Conservation (phyloP, 78 protist genomes). For the Dictyostelium firmibasis region DNA sequence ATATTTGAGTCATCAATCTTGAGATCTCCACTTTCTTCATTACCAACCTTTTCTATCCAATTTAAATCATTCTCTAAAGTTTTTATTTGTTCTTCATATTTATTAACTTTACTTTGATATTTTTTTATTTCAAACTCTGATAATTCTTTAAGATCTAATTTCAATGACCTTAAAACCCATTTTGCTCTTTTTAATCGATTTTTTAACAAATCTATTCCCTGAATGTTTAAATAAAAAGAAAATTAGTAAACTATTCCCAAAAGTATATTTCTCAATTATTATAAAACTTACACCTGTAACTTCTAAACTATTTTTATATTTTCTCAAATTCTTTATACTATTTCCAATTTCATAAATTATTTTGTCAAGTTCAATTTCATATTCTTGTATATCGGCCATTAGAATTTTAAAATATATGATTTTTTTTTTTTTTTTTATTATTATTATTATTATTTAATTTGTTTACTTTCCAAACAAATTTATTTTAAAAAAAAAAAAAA, state of each 20-base stretch:
- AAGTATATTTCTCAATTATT: no score
- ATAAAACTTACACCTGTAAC: neutral
- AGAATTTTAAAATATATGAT: no score
- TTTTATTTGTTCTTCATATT: slow-evolving; percentile 34
- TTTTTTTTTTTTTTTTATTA: no score
- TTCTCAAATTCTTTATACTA: neutral
- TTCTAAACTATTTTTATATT: neutral
- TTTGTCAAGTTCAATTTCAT: neutral
- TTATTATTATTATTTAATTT: no score
- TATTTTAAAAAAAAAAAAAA: no score
- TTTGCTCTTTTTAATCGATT: slow-evolving; percentile 20
- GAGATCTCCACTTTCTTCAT: neutral
- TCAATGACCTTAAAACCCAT: slow-evolving; percentile 13
- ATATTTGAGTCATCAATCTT: neutral
- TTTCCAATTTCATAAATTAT: neutral
- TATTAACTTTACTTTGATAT: neutral
- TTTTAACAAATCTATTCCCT: neutral
- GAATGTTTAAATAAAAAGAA: neutral
- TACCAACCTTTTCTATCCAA: slow-evolving; percentile 22
- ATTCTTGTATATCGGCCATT: neutral
- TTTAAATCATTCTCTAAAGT: slow-evolving; percentile 50
- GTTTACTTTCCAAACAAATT: no score
- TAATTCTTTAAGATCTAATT: slow-evolving; percentile 15
- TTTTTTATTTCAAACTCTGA: neutral
- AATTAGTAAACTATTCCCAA: no score